phyloP scores from a whole-genome alignment of 768 basidiomycete genomes.

The Grammothele lineata region DNA sequence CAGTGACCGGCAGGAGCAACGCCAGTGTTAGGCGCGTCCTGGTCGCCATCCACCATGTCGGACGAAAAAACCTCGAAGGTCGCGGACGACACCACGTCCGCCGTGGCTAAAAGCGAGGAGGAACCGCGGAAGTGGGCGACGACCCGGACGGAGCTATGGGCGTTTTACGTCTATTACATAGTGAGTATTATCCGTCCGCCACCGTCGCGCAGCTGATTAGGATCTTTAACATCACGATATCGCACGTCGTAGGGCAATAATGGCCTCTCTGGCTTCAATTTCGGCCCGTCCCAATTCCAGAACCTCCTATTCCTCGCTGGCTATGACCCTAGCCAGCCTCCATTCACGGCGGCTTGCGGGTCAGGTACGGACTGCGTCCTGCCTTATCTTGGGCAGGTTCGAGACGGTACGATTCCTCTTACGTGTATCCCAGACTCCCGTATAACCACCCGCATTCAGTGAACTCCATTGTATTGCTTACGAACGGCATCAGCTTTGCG shows the following conservation, averaged over 20 bases:
- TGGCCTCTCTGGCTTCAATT: slow-evolving; percentile 66
- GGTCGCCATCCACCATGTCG: slow-evolving; percentile 13
- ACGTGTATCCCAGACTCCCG: not conserved
- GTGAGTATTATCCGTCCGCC: slow-evolving; percentile 10
- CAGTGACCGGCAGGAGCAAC: too few species aligned
- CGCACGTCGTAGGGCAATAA: slow-evolving; percentile 48
- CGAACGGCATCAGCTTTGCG: slow-evolving; percentile 77
- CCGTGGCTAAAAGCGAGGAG: not conserved
- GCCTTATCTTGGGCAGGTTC: slow-evolving; percentile 56
- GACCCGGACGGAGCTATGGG: slow-evolving; percentile 37
- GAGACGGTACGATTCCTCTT: slow-evolving; percentile 39
- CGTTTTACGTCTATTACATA: slow-evolving; percentile 28
- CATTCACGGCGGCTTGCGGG: slow-evolving; percentile 48
- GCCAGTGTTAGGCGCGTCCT: not conserved
- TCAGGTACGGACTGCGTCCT: slow-evolving; percentile 54
- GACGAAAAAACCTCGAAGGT: slow-evolving; percentile 3
- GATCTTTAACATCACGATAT: not conserved
- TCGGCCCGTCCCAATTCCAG: slow-evolving; percentile 73
- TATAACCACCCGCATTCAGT: slow-evolving; percentile 34
- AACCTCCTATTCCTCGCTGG: slow-evolving; percentile 71
- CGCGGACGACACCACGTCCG: slow-evolving; percentile 8
- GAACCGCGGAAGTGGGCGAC: slow-evolving; percentile 31
- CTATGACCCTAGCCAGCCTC: slow-evolving; percentile 58
- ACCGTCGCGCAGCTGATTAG: not conserved
- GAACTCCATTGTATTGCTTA: slow-evolving; percentile 73